Evolutionary conservation across 2,329 filamentous ascomycete species (phyloP).

Genomic region (Penicillium occitanis): DNA sequence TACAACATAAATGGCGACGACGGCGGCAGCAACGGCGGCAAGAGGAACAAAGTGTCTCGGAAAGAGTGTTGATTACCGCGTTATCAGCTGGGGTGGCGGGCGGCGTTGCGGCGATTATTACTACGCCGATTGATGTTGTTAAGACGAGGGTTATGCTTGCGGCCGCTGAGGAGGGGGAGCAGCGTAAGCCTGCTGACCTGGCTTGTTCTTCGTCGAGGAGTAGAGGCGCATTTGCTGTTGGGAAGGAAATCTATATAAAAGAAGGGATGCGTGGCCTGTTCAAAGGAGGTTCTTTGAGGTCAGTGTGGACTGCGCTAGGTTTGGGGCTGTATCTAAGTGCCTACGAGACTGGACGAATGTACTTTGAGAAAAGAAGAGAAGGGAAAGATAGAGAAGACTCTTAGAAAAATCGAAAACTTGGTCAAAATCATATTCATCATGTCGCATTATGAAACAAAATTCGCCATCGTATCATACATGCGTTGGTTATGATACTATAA

Average conservation of each 20-base stretch:
- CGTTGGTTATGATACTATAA: background rate
- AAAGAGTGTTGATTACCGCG: constrained; percentile 68
- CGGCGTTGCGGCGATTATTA: constrained; percentile 72
- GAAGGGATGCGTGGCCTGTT: constrained; percentile 74
- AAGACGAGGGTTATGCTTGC: constrained; percentile 87
- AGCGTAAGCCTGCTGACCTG: background rate
- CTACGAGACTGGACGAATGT: constrained; percentile 76
- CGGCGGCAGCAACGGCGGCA: constrained; percentile 23
- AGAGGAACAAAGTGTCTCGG: constrained; percentile 34
- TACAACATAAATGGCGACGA: constrained; percentile 47
- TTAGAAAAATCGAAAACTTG: background rate
- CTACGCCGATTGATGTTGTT: constrained; percentile 84
- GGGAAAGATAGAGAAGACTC: background rate
- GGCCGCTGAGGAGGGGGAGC: constrained; percentile 43
- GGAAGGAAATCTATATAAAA: constrained; percentile 63
- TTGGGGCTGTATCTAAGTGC: constrained; percentile 82
- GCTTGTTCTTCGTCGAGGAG: constrained; percentile 20
- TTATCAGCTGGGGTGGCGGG: constrained; percentile 72
- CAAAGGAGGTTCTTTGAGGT: constrained; percentile 67
- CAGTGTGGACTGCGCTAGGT: constrained; percentile 77
- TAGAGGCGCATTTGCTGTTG: constrained; percentile 52
- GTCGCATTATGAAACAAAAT: background rate
- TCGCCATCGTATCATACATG: background rate
- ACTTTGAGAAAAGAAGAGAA: constrained; percentile 39
- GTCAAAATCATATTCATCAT: background rate